Percentiles rank a stretch among this genome's conserved stretches.
phyloP scores from a whole-genome alignment of 2,329 filamentous ascomycete species.

The Talaromyces funiculosus region DNA sequence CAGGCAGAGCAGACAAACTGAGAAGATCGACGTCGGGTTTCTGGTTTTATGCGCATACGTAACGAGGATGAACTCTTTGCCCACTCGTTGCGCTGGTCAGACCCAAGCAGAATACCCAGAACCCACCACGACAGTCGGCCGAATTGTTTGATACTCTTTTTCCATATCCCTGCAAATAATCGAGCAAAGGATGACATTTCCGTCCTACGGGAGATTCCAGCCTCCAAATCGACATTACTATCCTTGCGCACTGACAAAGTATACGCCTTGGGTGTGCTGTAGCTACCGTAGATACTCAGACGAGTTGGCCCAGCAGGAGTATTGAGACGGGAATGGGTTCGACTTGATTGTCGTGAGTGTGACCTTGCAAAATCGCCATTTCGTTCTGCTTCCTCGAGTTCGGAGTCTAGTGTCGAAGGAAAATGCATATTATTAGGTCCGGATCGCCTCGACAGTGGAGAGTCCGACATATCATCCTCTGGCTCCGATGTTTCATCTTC shows the following conservation, averaged over 20 bases:
- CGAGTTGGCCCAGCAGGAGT: conserved; percentile 3
- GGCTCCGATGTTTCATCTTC: conserved; percentile 20
- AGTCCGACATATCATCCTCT: conserved; percentile 1
- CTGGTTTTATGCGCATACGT: not conserved
- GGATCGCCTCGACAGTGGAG: not conserved
- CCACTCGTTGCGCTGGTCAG: conserved; percentile 12
- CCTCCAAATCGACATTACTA: not conserved
- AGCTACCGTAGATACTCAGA: not conserved
- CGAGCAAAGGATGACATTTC: conserved; percentile 23
- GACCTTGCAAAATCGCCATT: not conserved
- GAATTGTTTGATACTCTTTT: conserved; percentile 25
- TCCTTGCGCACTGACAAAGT: not conserved
- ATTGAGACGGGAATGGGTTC: not conserved
- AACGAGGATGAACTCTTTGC: conserved; percentile 6
- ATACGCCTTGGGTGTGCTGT: conserved; percentile 3
- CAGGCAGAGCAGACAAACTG: not conserved
- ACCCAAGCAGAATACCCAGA: conserved; percentile 28
- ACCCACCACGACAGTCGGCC: conserved; percentile 34
- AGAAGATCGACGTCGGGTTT: not conserved
- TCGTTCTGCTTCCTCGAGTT: conserved; percentile 8
- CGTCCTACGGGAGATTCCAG: conserved; percentile 13
- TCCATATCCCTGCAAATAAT: conserved; percentile 32
- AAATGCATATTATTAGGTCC: not conserved
- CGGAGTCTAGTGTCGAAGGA: conserved; percentile 1
- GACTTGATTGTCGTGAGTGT: not conserved